Conservation (phyloP, 148 eudicot species). For the Vaccinium macrocarpon region DNA sequence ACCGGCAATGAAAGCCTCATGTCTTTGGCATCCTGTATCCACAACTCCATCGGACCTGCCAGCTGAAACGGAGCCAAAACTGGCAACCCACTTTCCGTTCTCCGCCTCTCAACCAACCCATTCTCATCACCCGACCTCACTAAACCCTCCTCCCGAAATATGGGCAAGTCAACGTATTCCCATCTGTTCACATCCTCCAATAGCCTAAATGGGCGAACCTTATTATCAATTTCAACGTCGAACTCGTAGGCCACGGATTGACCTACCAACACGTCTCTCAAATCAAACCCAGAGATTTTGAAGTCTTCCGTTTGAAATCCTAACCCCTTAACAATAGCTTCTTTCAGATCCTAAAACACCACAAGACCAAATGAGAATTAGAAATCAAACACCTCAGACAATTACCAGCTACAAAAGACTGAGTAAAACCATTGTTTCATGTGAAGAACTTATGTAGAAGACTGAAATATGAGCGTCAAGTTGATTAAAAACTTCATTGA, state of each 20-base stretch:
- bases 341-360: slow-evolving; percentile 32
- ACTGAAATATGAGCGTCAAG: too few relatives aligned
- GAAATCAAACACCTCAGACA: neutral
- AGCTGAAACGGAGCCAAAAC: slow-evolving; percentile 91
- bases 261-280: slow-evolving; percentile 42
- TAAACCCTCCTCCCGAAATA: slow-evolving; percentile 54
- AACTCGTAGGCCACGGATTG: slow-evolving; percentile 82
- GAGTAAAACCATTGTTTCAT: neutral
- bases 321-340: slow-evolving; percentile 48
- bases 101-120: slow-evolving; percentile 49
- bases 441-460: neutral
- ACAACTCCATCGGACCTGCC: slow-evolving; percentile 94
- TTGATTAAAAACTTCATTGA: neutral
- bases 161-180: slow-evolving; percentile 90
- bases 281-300: slow-evolving; percentile 54
- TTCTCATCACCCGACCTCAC: slow-evolving; percentile 36
- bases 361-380: neutral
- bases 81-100: slow-evolving; percentile 36
- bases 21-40: slow-evolving; percentile 86
- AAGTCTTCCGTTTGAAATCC: slow-evolving; percentile 54
- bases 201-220: slow-evolving; percentile 75
- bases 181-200: slow-evolving; percentile 83
- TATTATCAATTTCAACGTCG: slow-evolving; percentile 81
- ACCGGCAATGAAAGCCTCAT: slow-evolving; percentile 75
- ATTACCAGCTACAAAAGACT: neutral